These are phyloP conservation scores for Lipomyces spencermartinsiae DNA, from an alignment of 805 yeast genomes.

Conservation along the genomic window DNA sequence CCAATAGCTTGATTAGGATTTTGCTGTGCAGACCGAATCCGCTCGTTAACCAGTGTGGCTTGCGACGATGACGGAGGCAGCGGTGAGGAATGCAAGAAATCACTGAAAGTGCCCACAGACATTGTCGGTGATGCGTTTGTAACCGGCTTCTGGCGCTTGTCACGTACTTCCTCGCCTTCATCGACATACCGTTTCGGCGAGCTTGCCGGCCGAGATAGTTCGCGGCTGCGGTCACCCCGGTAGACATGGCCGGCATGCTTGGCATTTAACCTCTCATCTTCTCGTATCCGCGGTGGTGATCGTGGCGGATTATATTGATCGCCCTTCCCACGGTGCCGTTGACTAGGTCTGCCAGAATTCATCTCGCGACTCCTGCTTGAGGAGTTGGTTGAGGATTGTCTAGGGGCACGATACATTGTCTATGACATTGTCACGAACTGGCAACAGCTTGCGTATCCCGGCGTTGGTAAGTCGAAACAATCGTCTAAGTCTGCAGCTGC, in stretches of 20 bases:
- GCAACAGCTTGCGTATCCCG: neutral
- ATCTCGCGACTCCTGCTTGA: neutral
- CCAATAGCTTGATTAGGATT: neutral
- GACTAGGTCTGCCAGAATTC: neutral
- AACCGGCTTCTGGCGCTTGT: neutral
- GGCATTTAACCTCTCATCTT: neutral
- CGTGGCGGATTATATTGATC: neutral
- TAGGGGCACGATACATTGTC: neutral
- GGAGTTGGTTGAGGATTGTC: neutral
- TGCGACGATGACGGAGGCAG: neutral
- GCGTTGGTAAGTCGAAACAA: neutral
- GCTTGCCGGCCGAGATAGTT: neutral
- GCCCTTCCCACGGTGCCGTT: neutral
- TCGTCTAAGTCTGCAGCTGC: neutral
- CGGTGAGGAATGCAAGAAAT: neutral
- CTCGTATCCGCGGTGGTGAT: neutral
- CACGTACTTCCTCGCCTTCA: neutral
- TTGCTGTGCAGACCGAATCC: neutral
- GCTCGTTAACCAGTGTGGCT: neutral
- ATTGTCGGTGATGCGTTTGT: neutral
- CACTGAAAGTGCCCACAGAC: neutral
- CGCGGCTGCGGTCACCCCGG: neutral
- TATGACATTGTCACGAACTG: neutral
- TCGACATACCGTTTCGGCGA: neutral
- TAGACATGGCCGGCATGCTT: neutral